These are phyloP conservation scores for Gnaphalium uliginosum DNA, from an alignment of 129 eudicot species.

Conservation along the genomic window DNA sequence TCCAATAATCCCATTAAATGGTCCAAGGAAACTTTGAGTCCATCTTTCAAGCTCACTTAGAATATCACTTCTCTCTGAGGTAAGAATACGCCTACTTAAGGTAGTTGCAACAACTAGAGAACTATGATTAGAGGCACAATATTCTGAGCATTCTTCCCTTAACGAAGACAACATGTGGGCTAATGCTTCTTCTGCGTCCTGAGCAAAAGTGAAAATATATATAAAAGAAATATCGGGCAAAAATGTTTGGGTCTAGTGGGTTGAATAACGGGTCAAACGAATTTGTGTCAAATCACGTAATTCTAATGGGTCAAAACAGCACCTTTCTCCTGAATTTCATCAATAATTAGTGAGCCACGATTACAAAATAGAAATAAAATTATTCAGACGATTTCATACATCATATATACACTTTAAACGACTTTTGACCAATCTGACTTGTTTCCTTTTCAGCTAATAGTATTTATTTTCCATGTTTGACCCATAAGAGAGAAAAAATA, in stretches of 20 bases:
- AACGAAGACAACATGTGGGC: slow-evolving; percentile 77
- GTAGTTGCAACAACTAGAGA: slow-evolving; percentile 57
- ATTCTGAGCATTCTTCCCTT: slow-evolving; percentile 74
- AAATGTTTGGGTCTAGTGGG: background rate
- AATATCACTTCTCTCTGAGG: slow-evolving; percentile 29
- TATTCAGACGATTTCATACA: background rate
- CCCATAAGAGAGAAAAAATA: background rate
- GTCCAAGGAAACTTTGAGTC: slow-evolving; percentile 67
- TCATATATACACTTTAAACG: background rate
- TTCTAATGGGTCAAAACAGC: background rate
- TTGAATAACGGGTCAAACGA: background rate
- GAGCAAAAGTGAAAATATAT: slow-evolving; percentile 22
- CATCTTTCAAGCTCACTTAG: slow-evolving; percentile 63
- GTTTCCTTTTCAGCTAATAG: background rate
- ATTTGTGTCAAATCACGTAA: background rate
- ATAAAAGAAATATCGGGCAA: background rate
- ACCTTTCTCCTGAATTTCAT: background rate
- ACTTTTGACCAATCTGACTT: background rate
- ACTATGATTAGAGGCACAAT: slow-evolving; percentile 43
- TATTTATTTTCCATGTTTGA: background rate
- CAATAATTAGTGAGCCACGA: background rate
- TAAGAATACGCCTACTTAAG: slow-evolving; percentile 51
- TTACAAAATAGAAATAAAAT: background rate
- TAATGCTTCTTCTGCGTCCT: slow-evolving; percentile 99
- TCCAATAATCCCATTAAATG: slow-evolving; percentile 88